Conservation (phyloP, 1,284 basidiomycete species). For the Ganoderma leucocontextum region DNA sequence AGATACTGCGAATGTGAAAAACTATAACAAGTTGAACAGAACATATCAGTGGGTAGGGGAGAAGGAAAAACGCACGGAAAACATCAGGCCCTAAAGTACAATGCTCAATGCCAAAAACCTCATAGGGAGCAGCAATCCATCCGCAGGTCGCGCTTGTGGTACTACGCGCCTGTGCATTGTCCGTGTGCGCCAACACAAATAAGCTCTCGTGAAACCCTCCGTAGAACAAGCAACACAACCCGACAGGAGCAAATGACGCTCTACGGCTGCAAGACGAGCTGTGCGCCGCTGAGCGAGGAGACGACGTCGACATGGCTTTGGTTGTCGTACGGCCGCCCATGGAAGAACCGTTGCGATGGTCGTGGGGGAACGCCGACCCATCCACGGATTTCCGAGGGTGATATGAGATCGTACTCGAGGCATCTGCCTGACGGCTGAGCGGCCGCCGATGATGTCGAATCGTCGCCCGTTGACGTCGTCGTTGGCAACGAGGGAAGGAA, state of each 20-base stretch:
- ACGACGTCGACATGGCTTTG: constrained; percentile 28
- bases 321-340: constrained; percentile 4
- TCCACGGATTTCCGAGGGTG: constrained; percentile 29
- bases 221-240: neutral
- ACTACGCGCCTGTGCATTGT: neutral
- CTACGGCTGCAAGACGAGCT: constrained; percentile 31
- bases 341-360: constrained; percentile 10
- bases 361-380: constrained; percentile 31
- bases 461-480: neutral
- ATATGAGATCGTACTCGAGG: constrained; percentile 33
- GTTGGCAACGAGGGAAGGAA: constrained; percentile 20
- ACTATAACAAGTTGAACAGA: constrained; percentile 4
- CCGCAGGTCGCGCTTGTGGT: neutral
- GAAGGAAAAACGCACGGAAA: neutral
- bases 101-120: constrained; percentile 12
- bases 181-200: neutral
- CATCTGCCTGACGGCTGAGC: constrained; percentile 21
- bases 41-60: neutral
- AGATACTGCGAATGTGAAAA: constrained; percentile 16
- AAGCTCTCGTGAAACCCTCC: neutral
- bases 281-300: constrained; percentile 30
- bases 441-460: constrained; percentile 7
- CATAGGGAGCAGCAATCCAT: constrained; percentile 7
- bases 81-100: constrained; percentile 16
- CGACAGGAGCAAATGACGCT: neutral